phyloP scores from a whole-genome alignment of 2,329 filamentous ascomycete genomes.

The Teratosphaeria viscida region DNA sequence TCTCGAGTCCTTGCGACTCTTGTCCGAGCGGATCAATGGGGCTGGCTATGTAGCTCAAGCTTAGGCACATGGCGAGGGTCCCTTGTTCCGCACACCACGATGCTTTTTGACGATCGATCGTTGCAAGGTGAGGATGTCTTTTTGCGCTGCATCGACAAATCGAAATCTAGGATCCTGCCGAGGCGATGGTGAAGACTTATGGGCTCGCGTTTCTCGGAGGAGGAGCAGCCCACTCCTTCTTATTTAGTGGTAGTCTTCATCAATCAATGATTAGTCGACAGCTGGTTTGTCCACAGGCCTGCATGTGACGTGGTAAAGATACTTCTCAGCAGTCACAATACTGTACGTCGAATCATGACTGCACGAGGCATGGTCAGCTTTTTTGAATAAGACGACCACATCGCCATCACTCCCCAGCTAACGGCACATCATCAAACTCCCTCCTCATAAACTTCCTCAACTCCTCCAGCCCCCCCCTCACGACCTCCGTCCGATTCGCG shows the following conservation, averaged over 20 bases:
- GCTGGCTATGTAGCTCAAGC: too few species aligned
- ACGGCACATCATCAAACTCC: conserved; percentile 42
- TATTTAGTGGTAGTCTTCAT: too few species aligned
- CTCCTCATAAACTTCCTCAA: conserved; percentile 46
- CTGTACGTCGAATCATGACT: background rate
- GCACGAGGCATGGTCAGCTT: background rate
- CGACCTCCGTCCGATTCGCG: conserved; percentile 58
- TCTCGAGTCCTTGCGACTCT: too few species aligned
- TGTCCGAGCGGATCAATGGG: too few species aligned
- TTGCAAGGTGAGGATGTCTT: background rate
- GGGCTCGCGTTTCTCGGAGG: background rate
- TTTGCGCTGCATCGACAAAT: background rate
- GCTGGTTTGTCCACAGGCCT: too few species aligned
- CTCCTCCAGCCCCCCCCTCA: conserved; percentile 54
- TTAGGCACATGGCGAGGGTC: too few species aligned
- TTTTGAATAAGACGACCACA: background rate
- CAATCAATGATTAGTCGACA: too few species aligned
- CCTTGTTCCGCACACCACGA: too few species aligned
- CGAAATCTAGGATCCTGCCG: background rate
- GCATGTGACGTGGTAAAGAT: too few species aligned
- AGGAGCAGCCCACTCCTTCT: background rate
- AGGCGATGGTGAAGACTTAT: background rate
- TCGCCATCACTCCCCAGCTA: background rate
- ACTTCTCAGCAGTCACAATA: too few species aligned
- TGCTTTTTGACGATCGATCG: too few species aligned